phyloP scores from a whole-genome alignment of 2,329 filamentous ascomycete genomes.

The Paecilomyces variotii region DNA sequence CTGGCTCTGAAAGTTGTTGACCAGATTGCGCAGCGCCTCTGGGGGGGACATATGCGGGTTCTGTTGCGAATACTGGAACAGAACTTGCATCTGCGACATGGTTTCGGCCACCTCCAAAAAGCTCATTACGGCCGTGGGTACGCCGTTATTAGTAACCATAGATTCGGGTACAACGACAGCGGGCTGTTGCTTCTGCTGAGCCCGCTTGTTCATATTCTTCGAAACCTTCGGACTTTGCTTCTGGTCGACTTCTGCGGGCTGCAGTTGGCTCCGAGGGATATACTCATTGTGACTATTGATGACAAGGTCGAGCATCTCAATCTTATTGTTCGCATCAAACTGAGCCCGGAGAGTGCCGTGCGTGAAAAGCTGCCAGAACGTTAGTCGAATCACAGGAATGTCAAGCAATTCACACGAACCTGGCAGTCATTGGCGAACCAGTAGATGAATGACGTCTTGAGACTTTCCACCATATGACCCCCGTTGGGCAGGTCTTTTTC shows the following conservation, averaged over 20 bases:
- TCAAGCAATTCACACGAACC: constrained; percentile 43
- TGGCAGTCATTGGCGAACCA: constrained; percentile 81
- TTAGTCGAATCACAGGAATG: background rate
- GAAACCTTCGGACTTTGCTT: constrained; percentile 53
- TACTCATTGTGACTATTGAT: constrained; percentile 75
- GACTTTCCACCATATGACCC: constrained; percentile 66
- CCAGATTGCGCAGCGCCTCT: constrained; percentile 48
- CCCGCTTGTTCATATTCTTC: constrained; percentile 46
- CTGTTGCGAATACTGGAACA: constrained; percentile 51
- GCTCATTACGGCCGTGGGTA: constrained; percentile 49
- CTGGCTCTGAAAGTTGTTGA: constrained; percentile 37
- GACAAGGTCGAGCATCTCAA: constrained; percentile 78
- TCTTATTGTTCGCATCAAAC: constrained; percentile 70
- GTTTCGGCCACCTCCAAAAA: constrained; percentile 62
- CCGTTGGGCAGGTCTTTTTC: constrained; percentile 54
- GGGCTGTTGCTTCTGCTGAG: constrained; percentile 40
- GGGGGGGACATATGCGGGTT: constrained; percentile 45
- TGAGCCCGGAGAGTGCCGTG: constrained; percentile 69
- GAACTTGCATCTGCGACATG: constrained; percentile 54
- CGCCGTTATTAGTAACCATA: constrained; percentile 43
- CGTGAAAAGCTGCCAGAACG: constrained; percentile 56
- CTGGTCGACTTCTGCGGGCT: constrained; percentile 44
- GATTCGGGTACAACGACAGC: constrained; percentile 38
- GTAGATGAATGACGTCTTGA: constrained; percentile 73
- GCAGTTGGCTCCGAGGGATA: constrained; percentile 58